Percentiles rank a stretch among this genome's conserved stretches.
These are phyloP conservation scores for Hypseocharis bilobata DNA, from an alignment of 441 rosid species.

Conservation along the genomic window DNA sequence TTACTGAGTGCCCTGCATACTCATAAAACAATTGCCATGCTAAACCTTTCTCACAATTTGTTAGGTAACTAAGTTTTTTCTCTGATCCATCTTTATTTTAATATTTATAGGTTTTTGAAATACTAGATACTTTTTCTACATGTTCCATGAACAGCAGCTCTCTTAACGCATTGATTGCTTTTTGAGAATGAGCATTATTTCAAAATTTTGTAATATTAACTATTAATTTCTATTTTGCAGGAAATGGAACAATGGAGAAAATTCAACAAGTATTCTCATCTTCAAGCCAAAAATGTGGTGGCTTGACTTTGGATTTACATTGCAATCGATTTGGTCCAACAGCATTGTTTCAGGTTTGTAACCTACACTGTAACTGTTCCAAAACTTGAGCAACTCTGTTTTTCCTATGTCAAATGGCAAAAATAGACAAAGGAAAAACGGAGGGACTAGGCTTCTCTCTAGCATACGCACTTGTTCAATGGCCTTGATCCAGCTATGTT, in stretches of 20 bases:
- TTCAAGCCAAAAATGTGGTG: slow-evolving; percentile 72
- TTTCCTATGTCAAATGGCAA: neutral
- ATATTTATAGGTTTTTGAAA: neutral
- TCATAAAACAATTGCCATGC: slow-evolving; percentile 57
- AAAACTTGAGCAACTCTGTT: neutral
- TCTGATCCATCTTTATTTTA: slow-evolving; percentile 6
- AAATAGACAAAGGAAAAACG: neutral
- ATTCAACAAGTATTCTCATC: slow-evolving; percentile 59
- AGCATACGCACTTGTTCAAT: neutral
- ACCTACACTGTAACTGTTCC: slow-evolving; percentile 15
- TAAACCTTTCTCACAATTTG: slow-evolving; percentile 85
- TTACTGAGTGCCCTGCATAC: slow-evolving; percentile 57
- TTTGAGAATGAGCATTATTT: neutral
- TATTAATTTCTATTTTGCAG: slow-evolving; percentile 35
- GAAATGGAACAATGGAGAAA: slow-evolving; percentile 93
- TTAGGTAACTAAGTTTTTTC: slow-evolving; percentile 47
- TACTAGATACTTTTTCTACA: slow-evolving; percentile 2
- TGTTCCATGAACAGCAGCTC: neutral
- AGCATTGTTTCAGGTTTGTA: slow-evolving; percentile 77
- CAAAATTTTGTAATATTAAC: neutral
- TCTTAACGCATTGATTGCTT: neutral
- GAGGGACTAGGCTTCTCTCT: neutral
- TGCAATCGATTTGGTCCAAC: slow-evolving; percentile 95
- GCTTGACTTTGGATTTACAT: slow-evolving; percentile 85
- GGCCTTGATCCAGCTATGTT: neutral